Evolutionary conservation across 2,329 filamentous ascomycete genomes (phyloP).

Genomic region (Colletotrichum navitas): DNA sequence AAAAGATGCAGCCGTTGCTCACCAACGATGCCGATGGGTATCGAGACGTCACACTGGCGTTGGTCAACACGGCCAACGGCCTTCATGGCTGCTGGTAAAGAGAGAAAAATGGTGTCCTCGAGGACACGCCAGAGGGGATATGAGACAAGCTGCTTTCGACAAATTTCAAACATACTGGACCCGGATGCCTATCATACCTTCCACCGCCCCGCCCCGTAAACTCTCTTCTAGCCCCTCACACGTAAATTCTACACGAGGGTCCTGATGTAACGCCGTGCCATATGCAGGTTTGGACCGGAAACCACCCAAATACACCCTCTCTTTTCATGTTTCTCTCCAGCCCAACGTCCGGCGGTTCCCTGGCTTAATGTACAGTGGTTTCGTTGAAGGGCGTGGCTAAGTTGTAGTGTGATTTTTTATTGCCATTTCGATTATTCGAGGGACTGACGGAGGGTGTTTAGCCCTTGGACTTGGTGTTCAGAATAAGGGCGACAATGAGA

Average conservation of each 20-base stretch:
- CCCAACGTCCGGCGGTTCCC: constrained; percentile 30
- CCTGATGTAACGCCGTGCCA: constrained; percentile 55
- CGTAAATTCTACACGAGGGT: constrained; percentile 51
- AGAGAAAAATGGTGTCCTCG: not conserved
- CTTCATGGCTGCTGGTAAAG: not conserved
- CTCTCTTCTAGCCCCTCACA: constrained; percentile 43
- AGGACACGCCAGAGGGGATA: not conserved
- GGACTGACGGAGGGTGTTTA: constrained; percentile 48
- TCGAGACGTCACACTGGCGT: not conserved
- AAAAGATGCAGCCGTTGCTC: not conserved
- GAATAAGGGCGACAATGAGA: constrained; percentile 91
- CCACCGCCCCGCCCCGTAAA: constrained; percentile 30
- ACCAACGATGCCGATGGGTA: not conserved
- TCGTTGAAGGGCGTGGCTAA: constrained; percentile 30
- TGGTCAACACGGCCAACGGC: not conserved
- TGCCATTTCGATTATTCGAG: constrained; percentile 18
- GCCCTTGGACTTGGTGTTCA: constrained; percentile 87
- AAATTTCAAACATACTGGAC: constrained; percentile 37
- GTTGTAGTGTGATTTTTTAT: constrained; percentile 16
- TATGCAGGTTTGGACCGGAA: constrained; percentile 46
- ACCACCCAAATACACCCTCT: constrained; percentile 37
- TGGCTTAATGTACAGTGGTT: constrained; percentile 41
- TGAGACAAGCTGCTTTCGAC: constrained; percentile 20
- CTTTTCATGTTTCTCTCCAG: constrained; percentile 34
- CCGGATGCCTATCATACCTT: constrained; percentile 39